A percentile compares a stretch with the other conserved stretches of the same genome.
Conservation (phyloP, 2,329 filamentous ascomycete genomes). For the Plectosphaerella cucumerina region DNA sequence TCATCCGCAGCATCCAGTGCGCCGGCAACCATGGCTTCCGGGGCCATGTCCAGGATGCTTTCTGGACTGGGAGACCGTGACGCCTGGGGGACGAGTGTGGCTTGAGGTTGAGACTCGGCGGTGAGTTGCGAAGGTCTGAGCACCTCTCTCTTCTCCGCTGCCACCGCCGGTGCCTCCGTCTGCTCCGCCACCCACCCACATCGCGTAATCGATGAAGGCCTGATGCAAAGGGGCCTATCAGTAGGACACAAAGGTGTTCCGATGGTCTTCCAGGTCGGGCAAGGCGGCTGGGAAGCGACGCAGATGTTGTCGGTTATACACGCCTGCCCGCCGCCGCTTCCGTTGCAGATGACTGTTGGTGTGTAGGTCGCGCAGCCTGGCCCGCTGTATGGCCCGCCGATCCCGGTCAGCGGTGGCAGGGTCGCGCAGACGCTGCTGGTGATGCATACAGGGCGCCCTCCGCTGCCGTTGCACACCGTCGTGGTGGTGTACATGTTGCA, state of each 20-base stretch:
- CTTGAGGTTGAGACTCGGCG: too few relatives aligned
- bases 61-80: background rate
- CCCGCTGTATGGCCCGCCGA: conserved; percentile 2
- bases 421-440: conserved; percentile 2
- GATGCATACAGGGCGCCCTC: background rate
- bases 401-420: background rate
- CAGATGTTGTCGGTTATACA: conserved; percentile 2
- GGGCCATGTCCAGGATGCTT: background rate
- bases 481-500: conserved; percentile 1
- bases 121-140: too few relatives aligned
- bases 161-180: background rate
- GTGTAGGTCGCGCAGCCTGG: conserved; percentile 1
- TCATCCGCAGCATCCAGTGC: background rate
- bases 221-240: background rate
- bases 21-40: background rate
- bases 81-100: too few relatives aligned
- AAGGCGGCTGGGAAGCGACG: background rate
- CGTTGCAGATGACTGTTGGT: conserved; percentile 2
- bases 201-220: background rate
- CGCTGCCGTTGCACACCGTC: conserved; percentile 1
- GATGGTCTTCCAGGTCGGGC: background rate
- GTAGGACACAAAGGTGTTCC: background rate
- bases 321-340: background rate
- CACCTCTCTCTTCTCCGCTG: background rate
- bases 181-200: background rate